phyloP scores from a whole-genome alignment of 768 basidiomycete species.

The Boletus tylopilopsis region DNA sequence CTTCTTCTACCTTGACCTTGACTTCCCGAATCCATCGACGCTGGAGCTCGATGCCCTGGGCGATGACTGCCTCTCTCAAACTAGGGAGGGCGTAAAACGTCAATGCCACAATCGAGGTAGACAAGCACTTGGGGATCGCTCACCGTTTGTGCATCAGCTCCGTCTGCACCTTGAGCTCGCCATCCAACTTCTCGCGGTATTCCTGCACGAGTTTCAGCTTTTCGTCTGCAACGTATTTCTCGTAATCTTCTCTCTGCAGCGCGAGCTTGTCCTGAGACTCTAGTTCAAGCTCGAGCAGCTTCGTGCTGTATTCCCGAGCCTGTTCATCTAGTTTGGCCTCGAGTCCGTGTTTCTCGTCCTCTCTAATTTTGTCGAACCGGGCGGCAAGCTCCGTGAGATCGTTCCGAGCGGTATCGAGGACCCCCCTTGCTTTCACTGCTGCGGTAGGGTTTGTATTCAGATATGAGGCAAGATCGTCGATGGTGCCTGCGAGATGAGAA shows the following conservation, averaged over 20 bases:
- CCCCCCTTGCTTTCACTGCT: conserved; percentile 61
- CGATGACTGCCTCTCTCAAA: conserved; percentile 89
- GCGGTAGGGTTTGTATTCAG: conserved; percentile 70
- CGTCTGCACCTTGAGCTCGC: conserved; percentile 83
- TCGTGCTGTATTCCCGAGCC: conserved; percentile 75
- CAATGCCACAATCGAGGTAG: neutral
- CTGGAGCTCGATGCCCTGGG: conserved; percentile 96
- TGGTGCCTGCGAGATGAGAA: conserved; percentile 85
- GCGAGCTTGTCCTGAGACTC: conserved; percentile 83
- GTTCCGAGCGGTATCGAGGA: conserved; percentile 75
- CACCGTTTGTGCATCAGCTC: conserved; percentile 95
- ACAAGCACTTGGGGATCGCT: conserved; percentile 12
- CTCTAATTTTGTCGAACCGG: conserved; percentile 74
- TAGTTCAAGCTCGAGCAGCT: conserved; percentile 80
- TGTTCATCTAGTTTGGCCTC: conserved; percentile 74
- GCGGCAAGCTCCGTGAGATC: conserved; percentile 77
- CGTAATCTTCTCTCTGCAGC: conserved; percentile 81
- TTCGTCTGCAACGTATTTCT: conserved; percentile 78
- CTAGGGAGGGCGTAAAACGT: conserved; percentile 37
- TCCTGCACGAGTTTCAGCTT: conserved; percentile 63
- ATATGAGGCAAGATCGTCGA: conserved; percentile 86
- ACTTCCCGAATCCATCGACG: conserved; percentile 95
- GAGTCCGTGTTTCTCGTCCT: conserved; percentile 70
- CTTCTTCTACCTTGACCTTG: conserved; percentile 93
- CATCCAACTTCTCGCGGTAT: conserved; percentile 83